These are phyloP conservation scores for Phialophora verrucosa DNA, from an alignment of 2,329 filamentous ascomycete genomes.

Conservation along the genomic window DNA sequence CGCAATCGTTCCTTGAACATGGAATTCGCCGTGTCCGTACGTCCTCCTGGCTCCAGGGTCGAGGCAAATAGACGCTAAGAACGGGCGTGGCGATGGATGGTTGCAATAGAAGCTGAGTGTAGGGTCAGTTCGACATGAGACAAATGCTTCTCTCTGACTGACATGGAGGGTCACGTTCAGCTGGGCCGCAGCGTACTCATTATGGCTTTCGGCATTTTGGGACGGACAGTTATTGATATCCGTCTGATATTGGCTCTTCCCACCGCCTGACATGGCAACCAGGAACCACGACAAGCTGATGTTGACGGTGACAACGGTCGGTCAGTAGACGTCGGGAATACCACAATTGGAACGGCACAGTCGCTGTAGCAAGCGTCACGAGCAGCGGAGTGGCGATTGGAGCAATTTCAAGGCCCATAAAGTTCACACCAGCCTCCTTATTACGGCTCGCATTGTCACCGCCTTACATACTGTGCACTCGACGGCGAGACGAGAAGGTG, in stretches of 20 bases:
- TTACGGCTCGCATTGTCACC: neutral
- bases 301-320: neutral
- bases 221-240: neutral
- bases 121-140: neutral
- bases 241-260: neutral
- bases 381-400: neutral
- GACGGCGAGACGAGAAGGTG: no score
- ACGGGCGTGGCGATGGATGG: neutral
- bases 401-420: neutral
- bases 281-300: neutral
- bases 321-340: neutral
- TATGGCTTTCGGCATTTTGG: neutral
- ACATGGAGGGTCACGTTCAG: neutral
- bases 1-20: neutral
- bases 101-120: neutral
- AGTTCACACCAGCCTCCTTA: neutral
- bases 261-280: neutral
- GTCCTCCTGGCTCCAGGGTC: neutral
- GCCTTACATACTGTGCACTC: neutral
- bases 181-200: neutral
- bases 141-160: neutral
- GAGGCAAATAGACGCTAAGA: neutral
- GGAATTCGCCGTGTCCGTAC: neutral
- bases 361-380: neutral
- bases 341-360: neutral